Evolutionary conservation across 1,284 basidiomycete species (phyloP).

Genomic region (Pyrrhoderma lamaoense): DNA sequence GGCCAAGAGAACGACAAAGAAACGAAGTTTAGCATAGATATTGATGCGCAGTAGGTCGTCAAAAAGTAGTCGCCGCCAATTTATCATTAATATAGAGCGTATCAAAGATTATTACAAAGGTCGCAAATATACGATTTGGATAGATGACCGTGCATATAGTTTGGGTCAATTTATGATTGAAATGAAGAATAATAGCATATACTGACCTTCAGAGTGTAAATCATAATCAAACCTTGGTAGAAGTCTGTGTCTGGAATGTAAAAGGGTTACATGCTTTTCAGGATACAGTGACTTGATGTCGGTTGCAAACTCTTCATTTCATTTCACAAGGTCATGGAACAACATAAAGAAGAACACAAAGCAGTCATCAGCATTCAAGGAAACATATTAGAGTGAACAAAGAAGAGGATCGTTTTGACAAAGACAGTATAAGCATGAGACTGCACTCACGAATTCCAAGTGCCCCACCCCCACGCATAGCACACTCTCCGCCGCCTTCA

Average conservation of each 20-base stretch:
- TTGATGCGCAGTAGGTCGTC: neutral
- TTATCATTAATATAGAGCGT: too few species aligned
- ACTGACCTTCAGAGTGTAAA: slow-evolving; percentile 49
- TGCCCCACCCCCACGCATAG: slow-evolving; percentile 57
- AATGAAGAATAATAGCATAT: neutral
- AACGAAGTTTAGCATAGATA: neutral
- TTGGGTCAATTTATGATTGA: too few species aligned
- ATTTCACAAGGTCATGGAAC: slow-evolving; percentile 5
- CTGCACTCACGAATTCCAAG: slow-evolving; percentile 49
- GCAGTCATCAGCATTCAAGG: too few species aligned
- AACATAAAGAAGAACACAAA: neutral
- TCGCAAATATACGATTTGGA: too few species aligned
- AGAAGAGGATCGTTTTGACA: too few species aligned
- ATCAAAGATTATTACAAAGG: too few species aligned
- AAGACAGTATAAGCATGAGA: neutral
- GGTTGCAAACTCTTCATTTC: slow-evolving; percentile 49
- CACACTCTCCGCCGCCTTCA: slow-evolving; percentile 38
- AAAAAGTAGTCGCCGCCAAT: too few species aligned
- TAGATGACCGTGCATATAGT: too few species aligned
- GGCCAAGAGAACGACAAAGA: neutral
- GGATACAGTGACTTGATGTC: slow-evolving; percentile 61
- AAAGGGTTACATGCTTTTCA: slow-evolving; percentile 51
- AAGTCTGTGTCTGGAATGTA: slow-evolving; percentile 56
- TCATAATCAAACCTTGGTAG: slow-evolving; percentile 51
- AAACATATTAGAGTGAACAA: too few species aligned